Percentiles rank a stretch among this genome's conserved stretches.
Evolutionary conservation across 202 grass and related monocot species (phyloP).

Genomic region (Setaria viridis): DNA sequence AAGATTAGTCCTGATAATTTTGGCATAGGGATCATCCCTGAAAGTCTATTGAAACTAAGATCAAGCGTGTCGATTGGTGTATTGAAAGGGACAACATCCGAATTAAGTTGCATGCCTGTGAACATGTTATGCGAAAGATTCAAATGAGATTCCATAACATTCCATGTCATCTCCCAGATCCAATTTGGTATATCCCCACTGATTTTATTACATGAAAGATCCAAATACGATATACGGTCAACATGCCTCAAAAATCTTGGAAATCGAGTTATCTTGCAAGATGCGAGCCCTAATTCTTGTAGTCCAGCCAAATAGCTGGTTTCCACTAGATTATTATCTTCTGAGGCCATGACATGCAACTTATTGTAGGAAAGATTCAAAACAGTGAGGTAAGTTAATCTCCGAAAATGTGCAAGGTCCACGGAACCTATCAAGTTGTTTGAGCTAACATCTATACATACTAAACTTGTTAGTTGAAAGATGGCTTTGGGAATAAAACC

Average conservation of each 20-base stretch:
- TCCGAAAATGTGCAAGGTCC: not conserved
- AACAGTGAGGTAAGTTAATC: fast-evolving
- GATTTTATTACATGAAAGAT: slow-evolving; percentile 58
- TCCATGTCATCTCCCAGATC: slow-evolving; percentile 38
- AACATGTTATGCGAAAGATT: slow-evolving; percentile 57
- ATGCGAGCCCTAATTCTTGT: fast-evolving
- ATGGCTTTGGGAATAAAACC: not conserved
- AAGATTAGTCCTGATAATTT: not conserved
- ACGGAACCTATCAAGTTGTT: slow-evolving; percentile 2
- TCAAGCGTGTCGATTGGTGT: slow-evolving; percentile 28
- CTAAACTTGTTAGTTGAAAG: not conserved
- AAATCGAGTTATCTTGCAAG: slow-evolving; percentile 24
- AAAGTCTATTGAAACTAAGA: slow-evolving; percentile 59
- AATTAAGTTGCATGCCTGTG: slow-evolving; percentile 41
- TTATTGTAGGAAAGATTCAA: slow-evolving; percentile 34
- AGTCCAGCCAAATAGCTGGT: not conserved
- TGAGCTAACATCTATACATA: not conserved
- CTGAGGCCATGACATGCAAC: slow-evolving; percentile 22
- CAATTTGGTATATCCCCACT: slow-evolving; percentile 46
- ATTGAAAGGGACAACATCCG: not conserved
- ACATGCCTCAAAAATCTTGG: not conserved
- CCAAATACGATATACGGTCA: not conserved
- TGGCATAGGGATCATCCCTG: slow-evolving; percentile 41
- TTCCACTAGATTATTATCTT: not conserved
- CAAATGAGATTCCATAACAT: not conserved